Evolutionary conservation across 495 filamentous ascomycete species (phyloP), one percentile per base, ranked within the genome.

Genomic region (Penicillium samsonianum): DNA sequence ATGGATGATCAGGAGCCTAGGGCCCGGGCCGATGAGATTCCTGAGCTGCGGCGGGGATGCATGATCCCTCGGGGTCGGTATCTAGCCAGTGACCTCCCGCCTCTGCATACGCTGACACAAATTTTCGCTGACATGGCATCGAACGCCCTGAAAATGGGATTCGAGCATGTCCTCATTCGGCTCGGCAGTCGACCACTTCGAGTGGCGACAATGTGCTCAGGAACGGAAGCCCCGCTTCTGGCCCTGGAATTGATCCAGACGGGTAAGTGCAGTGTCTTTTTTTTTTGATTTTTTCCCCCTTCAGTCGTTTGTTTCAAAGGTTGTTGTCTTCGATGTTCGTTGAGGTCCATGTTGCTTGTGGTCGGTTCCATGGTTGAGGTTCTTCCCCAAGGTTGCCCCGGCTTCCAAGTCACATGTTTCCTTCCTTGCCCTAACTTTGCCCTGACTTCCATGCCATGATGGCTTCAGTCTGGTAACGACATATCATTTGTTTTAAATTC

Each of bases 171-270:
- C 26, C 50, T 84, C 14, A 51, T 65, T 4, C 61, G 65, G 23
- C 57, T 84, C 1, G 67, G 73, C 11, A 60, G 65, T 16, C 67
- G 77, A 40, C 71, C 73, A 30, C 63, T 93, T 9, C 80, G 79
- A 2, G 80, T 93, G 22, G 90, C 80, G 1, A 96, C 91, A 0
- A 82, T 92, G 65, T 96, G 90, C 63, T 92, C 89, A 11, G 91
- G 91, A 4, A 94, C 90, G 0, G 91, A 96, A 60, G 85, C 83
- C 26, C 91, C 91, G 11, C 70, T 96, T 7, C 73, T 92, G 3
- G 87, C 87, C 0, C 64, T 92, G 40, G 73, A 82, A 38, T 73
- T 85, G 61, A 63, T 85, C 10, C 58, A 61, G 26, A 56, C 76
- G 16, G 67, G 78, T 81, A 55, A 71, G 77, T 71, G 9, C 35